Base-by-base conservation (phyloP, 2,329 filamentous ascomycete species). In the Venturia asperata region DNA sequence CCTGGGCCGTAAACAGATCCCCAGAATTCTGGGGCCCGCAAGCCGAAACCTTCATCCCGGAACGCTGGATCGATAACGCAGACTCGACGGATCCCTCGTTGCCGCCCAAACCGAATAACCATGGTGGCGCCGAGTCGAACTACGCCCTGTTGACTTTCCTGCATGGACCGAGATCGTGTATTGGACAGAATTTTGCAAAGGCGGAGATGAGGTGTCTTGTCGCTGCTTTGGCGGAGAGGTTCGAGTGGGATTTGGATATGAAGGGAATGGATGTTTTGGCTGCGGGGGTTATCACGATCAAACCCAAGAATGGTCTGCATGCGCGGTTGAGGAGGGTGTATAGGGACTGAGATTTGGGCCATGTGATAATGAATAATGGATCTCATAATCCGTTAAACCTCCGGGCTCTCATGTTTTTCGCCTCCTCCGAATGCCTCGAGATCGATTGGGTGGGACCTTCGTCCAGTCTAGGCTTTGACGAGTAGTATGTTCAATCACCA, bases 1-100 rank as follows among this genome's bases (percentile, higher is more conserved):
- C 77, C 0, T 65, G 75, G 73, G 78, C 78, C 7, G 76, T 74
- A 34, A 81, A 81, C 65, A 75, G 77, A 7, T 71, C 72, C 21
- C 75, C 77, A 1, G 42, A 69, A 1, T 72, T 79, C n/a, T 80
- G 79, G 79, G 78, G 77, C 19, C 60, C 70, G 0, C 71, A 79
- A 45, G 73, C 78, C 5, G 73, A 74, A 17, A 64, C 72, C 0
- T 80, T 80, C 69, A 68, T 71, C 0, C 79, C 79, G 0, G 76
- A 79, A 34, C 73, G 79, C 37, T 81, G 79, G 79, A 77, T 81
- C 65, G 76, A 79, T 64, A 68, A 68, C 24, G 66, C 71, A 42
- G 72, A 68, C 19, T 74, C 72, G 4, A 52, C 47, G 13, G 47
- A 52, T 52, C 21, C 21, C 24, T 52, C 47, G 19, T 11, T 52